phyloP scores from a whole-genome alignment of 176 grass and related monocot genomes.

The Poa pratensis region DNA sequence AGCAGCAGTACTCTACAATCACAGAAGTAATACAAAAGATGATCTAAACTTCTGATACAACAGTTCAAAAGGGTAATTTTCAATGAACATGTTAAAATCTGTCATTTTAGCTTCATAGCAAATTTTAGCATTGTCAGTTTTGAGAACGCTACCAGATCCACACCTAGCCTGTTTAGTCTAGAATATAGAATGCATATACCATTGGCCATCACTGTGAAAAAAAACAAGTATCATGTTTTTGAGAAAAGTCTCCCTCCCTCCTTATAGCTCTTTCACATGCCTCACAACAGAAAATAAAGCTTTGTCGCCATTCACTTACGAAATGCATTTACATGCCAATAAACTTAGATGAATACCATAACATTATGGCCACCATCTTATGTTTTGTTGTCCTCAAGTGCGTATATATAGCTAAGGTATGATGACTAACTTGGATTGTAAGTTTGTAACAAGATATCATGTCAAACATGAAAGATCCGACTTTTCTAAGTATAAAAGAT shows the following conservation, averaged over 20 bases:
- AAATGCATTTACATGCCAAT: neutral
- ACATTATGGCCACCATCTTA: neutral
- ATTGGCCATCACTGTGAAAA: neutral
- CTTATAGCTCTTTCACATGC: neutral
- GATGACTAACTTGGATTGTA: neutral
- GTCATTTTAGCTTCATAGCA: neutral
- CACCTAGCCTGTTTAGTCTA: neutral
- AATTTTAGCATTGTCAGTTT: neutral
- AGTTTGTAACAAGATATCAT: neutral
- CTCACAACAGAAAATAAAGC: neutral
- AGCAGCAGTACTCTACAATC: slow-evolving; percentile 1
- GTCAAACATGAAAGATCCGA: slow-evolving; percentile 1
- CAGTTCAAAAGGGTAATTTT: neutral
- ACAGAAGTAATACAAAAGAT: neutral
- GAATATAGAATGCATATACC: neutral
- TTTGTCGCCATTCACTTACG: neutral
- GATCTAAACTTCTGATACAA: neutral
- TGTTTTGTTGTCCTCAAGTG: neutral
- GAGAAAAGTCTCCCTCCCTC: neutral
- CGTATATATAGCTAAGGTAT: slow-evolving; percentile 1
- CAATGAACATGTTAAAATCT: slow-evolving; percentile 8
- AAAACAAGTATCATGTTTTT: neutral
- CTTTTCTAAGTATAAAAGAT: neutral
- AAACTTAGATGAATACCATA: neutral
- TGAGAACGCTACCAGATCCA: neutral